Conservation (phyloP, 306 rosid genomes). For the Boehmeria nivea region DNA sequence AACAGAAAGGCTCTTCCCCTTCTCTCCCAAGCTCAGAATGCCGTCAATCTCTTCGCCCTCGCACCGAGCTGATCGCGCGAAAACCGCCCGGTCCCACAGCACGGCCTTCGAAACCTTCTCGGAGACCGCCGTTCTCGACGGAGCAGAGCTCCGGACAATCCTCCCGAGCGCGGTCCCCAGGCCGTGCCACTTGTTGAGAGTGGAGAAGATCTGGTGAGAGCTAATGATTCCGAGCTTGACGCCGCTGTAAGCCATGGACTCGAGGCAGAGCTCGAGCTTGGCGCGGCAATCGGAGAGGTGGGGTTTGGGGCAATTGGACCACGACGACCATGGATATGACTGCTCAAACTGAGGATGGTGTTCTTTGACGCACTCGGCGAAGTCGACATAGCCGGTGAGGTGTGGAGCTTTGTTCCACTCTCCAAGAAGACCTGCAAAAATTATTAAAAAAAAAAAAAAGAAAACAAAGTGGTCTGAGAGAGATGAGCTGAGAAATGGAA, state of each 20-base stretch:
- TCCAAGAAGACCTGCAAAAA: slow-evolving; percentile 51
- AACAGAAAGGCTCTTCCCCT: slow-evolving; percentile 35
- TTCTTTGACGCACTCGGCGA: slow-evolving; percentile 58
- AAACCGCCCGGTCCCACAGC: slow-evolving; percentile 79
- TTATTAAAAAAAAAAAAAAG: background rate
- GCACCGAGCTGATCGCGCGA: slow-evolving; percentile 40
- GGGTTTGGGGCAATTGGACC: slow-evolving; percentile 63
- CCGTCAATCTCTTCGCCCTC: slow-evolving; percentile 49
- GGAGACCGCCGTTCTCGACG: slow-evolving; percentile 25
- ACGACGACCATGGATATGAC: slow-evolving; percentile 77
- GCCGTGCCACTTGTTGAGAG: slow-evolving; percentile 68
- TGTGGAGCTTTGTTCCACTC: slow-evolving; percentile 90
- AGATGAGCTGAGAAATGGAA: background rate
- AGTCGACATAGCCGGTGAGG: slow-evolving; percentile 79
- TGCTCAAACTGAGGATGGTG: slow-evolving; percentile 40
- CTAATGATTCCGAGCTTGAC: slow-evolving; percentile 56
- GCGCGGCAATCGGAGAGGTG: slow-evolving; percentile 45
- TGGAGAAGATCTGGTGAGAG: slow-evolving; percentile 60
- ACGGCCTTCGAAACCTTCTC: slow-evolving; percentile 33
- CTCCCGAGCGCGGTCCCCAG: slow-evolving; percentile 43
- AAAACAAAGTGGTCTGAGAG: background rate
- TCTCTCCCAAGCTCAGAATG: slow-evolving; percentile 42
- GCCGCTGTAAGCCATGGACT: slow-evolving; percentile 68
- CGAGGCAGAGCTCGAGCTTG: slow-evolving; percentile 63
- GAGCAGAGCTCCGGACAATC: slow-evolving; percentile 24